These are phyloP conservation scores for Tylopilus sp. DNA, from an alignment of 768 basidiomycete species.

Conservation along the genomic window DNA sequence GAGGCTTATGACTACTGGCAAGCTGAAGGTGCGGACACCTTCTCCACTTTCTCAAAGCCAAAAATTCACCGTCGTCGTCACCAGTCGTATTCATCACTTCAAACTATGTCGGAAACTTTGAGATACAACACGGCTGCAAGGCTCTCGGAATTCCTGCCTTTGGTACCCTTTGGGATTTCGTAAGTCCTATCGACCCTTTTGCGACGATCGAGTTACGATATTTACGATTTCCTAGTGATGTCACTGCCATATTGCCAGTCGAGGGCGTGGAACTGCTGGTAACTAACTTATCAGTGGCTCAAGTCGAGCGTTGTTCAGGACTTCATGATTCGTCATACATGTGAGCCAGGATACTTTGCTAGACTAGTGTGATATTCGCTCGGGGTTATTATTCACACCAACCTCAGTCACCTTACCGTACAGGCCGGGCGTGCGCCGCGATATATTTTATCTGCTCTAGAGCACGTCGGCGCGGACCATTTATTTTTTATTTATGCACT, in stretches of 20 bases:
- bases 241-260: not conserved
- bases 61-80: not conserved
- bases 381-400: not conserved
- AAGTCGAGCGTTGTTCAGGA: slow-evolving; percentile 5
- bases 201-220: slow-evolving; percentile 1
- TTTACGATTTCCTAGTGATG: slow-evolving; percentile 20
- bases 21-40: slow-evolving; percentile 52
- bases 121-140: slow-evolving; percentile 79
- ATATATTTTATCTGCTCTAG: slow-evolving; percentile 7
- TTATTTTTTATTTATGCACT: not conserved
- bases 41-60: not conserved
- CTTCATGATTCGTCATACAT: slow-evolving; percentile 7
- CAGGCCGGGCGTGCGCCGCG: not conserved
- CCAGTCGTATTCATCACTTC: slow-evolving; percentile 79
- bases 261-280: not conserved
- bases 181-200: slow-evolving; percentile 18
- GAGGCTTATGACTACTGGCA: slow-evolving; percentile 67
- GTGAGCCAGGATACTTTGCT: not conserved
- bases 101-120: slow-evolving; percentile 74
- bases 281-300: slow-evolving; percentile 1
- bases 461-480: slow-evolving; percentile 6
- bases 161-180: slow-evolving; percentile 73
- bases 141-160: slow-evolving; percentile 63
- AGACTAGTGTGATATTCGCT: not conserved
- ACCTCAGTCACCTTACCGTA: slow-evolving; percentile 3